phyloP scores from a whole-genome alignment of 176 grass and related monocot species.

The Aechmea fasciata region DNA sequence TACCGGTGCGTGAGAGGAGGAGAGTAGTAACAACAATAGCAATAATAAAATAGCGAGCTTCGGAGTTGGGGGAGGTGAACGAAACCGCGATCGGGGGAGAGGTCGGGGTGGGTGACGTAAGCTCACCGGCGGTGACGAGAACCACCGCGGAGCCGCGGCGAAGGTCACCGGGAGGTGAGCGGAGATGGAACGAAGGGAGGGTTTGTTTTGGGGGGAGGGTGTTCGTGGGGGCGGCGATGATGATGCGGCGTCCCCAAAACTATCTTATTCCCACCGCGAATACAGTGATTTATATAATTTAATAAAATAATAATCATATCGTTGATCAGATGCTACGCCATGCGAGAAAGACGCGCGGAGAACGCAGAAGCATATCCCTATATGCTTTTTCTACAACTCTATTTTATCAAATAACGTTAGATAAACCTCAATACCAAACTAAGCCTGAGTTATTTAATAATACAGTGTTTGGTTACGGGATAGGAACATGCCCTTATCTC shows the following conservation, averaged over 20 bases:
- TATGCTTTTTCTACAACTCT: no score
- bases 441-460: no score
- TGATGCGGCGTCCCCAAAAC: not conserved
- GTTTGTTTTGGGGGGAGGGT: not conserved
- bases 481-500: no score
- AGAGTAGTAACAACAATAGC: no score
- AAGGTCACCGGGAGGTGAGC: conserved; percentile 11
- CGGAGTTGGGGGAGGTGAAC: not conserved
- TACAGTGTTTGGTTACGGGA: no score
- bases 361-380: no score
- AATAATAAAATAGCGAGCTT: not conserved
- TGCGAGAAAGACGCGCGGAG: no score
- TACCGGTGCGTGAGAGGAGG: not conserved
- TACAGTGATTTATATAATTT: not conserved
- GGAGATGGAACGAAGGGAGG: not conserved
- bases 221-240: not conserved
- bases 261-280: conserved; percentile 2
- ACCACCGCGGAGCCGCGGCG: not conserved
- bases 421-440: no score
- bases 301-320: not conserved
- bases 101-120: conserved; percentile 4
- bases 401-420: no score
- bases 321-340: no score
- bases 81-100: not conserved
- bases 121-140: conserved; percentile 6